phyloP scores from a whole-genome alignment of 768 basidiomycete genomes.

The Lactarius hatsudake region DNA sequence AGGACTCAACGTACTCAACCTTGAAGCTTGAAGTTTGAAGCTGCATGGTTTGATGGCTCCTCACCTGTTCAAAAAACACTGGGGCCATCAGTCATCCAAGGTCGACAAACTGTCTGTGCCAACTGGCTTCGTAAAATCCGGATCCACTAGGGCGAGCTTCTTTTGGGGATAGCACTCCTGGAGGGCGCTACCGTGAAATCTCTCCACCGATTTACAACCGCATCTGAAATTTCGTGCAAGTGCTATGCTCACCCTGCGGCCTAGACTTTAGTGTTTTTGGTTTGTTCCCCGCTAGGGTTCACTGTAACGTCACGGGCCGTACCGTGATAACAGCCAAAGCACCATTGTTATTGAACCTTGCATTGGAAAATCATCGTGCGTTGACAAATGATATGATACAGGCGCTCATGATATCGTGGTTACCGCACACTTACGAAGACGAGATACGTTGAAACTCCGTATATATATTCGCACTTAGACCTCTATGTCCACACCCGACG shows the following conservation, averaged over 20 bases:
- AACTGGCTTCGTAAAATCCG: background rate
- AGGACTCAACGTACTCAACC: background rate
- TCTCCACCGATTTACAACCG: background rate
- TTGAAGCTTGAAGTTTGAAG: background rate
- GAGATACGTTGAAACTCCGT: background rate
- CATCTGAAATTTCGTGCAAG: background rate
- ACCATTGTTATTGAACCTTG: background rate
- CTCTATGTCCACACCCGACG: background rate
- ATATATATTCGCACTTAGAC: background rate
- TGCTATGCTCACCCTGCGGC: background rate
- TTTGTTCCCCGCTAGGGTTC: background rate
- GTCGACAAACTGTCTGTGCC: background rate
- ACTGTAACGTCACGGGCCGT: background rate
- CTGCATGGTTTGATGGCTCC: background rate
- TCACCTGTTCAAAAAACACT: background rate
- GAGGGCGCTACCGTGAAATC: background rate
- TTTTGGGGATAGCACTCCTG: background rate
- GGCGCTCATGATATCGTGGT: too few relatives aligned
- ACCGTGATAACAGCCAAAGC: background rate
- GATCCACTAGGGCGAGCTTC: background rate
- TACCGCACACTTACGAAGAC: too few relatives aligned
- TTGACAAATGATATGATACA: background rate
- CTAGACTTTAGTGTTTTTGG: background rate
- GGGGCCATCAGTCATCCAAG: background rate
- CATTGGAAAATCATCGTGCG: background rate